Base-by-base conservation (phyloP, 2,329 filamentous ascomycete genomes). In the Epichloe coenophiala region DNA sequence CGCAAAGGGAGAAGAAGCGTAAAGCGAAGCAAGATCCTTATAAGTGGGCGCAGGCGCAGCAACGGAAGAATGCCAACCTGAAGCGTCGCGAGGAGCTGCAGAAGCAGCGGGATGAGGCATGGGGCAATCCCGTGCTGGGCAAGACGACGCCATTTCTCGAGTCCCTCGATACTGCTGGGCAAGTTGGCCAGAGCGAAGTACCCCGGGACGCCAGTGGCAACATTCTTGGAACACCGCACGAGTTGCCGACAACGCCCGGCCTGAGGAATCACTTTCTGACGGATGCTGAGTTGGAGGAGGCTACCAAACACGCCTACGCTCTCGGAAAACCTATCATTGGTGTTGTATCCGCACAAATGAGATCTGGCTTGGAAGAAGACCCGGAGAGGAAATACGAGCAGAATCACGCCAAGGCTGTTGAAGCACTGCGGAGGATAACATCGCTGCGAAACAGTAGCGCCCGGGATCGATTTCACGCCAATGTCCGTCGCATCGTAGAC, bases 41-140 rank as follows among this genome's bases (percentile, higher is more conserved):
- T 64, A 76, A 83, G 53, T 79, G 85, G 68, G 84, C 84, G 3
- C 88, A 94, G 67, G 83, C 87, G 35, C 80, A 85, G 60, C 87
- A 89, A 64, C 83, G 88, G 55, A 95, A 91, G 68, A 81, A 84
- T 11, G 87, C 85, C 57, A 95, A 95, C 63, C 65, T 91, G 44
- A 78, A 84, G 61, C 81, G 88, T 48, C 88, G 84, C 60, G 74
- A 79, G 55, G 80, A 81, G 55, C 76, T 97, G 50, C 67, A 80
- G 53, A 71, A 79, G 56, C 73, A 82, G 62, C 81, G 87, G 53
- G 73, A 79, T 52, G 74, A 74, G 45, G 74, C 75, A 44, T 74
- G 84, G 57, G 91, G 91, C 47, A 80, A 94, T 65, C 86, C 89
- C 1, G 74, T 98, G 56, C 78, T 83, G 59, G 93, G 91, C 62